Evolutionary conservation across 1,139 yeast species (phyloP), one percentile per base, ranked within the genome.

Genomic region (Debaryomyces robertsiae): DNA sequence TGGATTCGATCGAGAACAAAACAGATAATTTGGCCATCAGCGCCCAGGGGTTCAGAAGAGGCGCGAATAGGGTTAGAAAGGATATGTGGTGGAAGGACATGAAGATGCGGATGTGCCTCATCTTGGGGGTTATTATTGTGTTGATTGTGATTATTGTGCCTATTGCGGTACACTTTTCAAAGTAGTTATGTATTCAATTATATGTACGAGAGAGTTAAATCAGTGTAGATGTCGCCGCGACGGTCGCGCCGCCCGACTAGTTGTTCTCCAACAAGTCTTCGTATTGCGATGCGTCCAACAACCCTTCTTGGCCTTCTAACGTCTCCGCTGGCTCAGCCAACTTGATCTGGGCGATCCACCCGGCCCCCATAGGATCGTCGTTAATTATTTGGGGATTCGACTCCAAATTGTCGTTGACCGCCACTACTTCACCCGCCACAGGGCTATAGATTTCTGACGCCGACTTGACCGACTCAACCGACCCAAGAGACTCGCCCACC

Each of bases 71-170:
- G 56, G 98, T 93, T 37, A 86, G 99, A 71, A 94, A 91, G 67
- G 96, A 90, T 62, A 93, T 93, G 98, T 93, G 98, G 98, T 87
- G 95, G 89, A 93, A 94, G 67, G 97, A 93, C 64, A 79, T 94
- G 80, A 93, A 93, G 73, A 87, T 93, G 95, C 84, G 96, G 65
- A 73, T 91, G 75, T 93, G 98, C 65, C 75, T 93, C 46, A 85
- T 89, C 46, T 76, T 87, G 32, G 95, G 87, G 32, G 75, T 85
- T 27, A 77, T 94, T 47, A 84, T 93, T 57, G 73, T 91, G 40
- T 74, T 94, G 56, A 78, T 91, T 48, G 95, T 93, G 39, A 90
- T 93, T 54, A 85, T 91, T 55, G 97, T 93, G 38, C 98, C 98
- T 29, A 83, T 93, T 52, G 98, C 88, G 32, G 91, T 93, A 46